Evolutionary conservation across 1,284 basidiomycete genomes (phyloP).

Genomic region (Cyathus olla): DNA sequence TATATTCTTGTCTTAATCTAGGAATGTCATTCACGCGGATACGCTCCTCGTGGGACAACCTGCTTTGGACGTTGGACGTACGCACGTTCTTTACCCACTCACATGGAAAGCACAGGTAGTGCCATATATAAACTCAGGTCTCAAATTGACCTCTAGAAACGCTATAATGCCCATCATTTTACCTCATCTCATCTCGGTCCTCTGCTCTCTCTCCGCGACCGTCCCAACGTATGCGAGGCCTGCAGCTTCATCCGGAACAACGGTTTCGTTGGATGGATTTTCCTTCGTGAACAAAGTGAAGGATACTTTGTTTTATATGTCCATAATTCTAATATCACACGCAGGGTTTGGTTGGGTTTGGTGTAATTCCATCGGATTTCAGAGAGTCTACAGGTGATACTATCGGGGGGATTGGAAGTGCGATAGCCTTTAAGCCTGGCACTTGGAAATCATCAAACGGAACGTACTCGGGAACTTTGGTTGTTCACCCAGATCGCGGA

Average conservation of each 20-base stretch:
- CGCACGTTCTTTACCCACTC: too few species aligned
- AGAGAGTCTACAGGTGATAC: constrained; percentile 54
- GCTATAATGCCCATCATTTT: too few species aligned
- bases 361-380: constrained; percentile 51
- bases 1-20: too few species aligned
- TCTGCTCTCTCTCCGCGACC: too few species aligned
- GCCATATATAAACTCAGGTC: too few species aligned
- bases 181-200: too few species aligned
- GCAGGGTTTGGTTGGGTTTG: constrained; percentile 54
- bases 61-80: too few species aligned
- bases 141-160: too few species aligned
- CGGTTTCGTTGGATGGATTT: constrained; percentile 16
- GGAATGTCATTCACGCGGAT: too few species aligned
- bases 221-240: too few species aligned
- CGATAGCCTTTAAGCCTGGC: constrained; percentile 48
- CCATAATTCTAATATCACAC: background rate
- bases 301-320: background rate
- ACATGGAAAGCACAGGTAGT: too few species aligned
- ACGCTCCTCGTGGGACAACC: too few species aligned
- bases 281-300: constrained; percentile 22
- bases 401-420: constrained; percentile 54
- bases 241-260: constrained; percentile 7
- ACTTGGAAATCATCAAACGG: constrained; percentile 37
- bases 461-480: constrained; percentile 54
- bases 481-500: constrained; percentile 66